Conservation (phyloP, 2,329 filamentous ascomycete genomes). For the Fusarium citri region DNA sequence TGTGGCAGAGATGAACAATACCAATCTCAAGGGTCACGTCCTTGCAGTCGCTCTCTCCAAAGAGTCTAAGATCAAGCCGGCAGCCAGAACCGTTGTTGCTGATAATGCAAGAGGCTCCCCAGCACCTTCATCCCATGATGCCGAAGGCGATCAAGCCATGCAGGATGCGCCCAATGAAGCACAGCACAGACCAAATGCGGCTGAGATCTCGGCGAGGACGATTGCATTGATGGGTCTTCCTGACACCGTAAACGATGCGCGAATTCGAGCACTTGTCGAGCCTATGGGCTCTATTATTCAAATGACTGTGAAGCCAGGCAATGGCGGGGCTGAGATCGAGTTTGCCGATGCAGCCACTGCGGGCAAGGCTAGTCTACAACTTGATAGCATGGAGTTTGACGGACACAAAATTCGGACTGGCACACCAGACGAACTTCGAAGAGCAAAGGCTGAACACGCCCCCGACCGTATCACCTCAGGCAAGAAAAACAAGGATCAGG, state of each 20-base stretch:
- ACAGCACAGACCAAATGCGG: slow-evolving; percentile 53
- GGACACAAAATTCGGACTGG: slow-evolving; percentile 67
- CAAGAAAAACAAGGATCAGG: slow-evolving; percentile 46
- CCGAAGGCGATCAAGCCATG: slow-evolving; percentile 56
- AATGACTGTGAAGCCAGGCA: slow-evolving; percentile 81
- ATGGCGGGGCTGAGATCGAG: slow-evolving; percentile 88
- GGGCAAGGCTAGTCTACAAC: slow-evolving; percentile 74
- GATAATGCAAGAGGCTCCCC: slow-evolving; percentile 51
- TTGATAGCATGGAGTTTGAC: slow-evolving; percentile 67
- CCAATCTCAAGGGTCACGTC: slow-evolving; percentile 74
- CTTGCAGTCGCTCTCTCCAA: slow-evolving; percentile 73
- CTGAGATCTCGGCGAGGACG: slow-evolving; percentile 73
- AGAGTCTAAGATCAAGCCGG: slow-evolving; percentile 66
- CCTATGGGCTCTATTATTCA: slow-evolving; percentile 78
- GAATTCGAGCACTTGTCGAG: slow-evolving; percentile 79
- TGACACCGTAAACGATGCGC: slow-evolving; percentile 91
- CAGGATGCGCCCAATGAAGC: slow-evolving; percentile 43
- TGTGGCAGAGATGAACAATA: slow-evolving; percentile 75
- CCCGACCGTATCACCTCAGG: slow-evolving; percentile 49
- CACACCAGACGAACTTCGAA: slow-evolving; percentile 65
- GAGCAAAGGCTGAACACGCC: slow-evolving; percentile 58
- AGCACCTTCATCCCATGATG: slow-evolving; percentile 50
- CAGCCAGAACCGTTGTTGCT: slow-evolving; percentile 58
- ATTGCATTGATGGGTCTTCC: slow-evolving; percentile 87
- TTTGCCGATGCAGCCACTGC: slow-evolving; percentile 77